Percentiles rank a stretch among this genome's conserved stretches.
These are phyloP conservation scores for Puccinia brachypodii DNA, from an alignment of 1,284 basidiomycete species.

Conservation along the genomic window DNA sequence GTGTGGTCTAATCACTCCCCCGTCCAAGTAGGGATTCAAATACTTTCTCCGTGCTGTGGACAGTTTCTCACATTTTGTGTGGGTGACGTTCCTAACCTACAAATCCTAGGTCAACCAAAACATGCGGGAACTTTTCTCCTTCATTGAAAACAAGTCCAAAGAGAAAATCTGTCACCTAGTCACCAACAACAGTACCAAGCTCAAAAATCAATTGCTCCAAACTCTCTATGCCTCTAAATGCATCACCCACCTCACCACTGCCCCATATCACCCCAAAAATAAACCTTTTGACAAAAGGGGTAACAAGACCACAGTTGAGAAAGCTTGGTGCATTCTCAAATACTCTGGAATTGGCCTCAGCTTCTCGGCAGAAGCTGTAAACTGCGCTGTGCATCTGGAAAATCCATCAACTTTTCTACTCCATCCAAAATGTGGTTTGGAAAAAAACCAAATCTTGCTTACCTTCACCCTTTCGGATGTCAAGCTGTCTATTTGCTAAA, in stretches of 20 bases:
- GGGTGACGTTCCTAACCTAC: background rate
- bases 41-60: constrained; percentile 1
- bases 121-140: background rate
- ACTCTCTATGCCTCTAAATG: background rate
- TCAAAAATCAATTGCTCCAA: background rate
- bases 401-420: constrained; percentile 4
- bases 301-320: constrained; percentile 17
- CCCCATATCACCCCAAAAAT: constrained; percentile 16
- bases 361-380: background rate
- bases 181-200: background rate
- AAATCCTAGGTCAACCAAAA: background rate
- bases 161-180: background rate
- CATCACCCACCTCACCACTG: background rate
- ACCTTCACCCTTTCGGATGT: constrained; percentile 6
- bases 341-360: background rate
- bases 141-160: background rate
- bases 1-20: background rate
- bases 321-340: background rate
- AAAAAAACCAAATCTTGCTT: background rate
- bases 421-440: background rate
- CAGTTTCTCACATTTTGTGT: background rate
- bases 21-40: background rate
- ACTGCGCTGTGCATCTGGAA: background rate
- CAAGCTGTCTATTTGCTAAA: constrained; percentile 1
- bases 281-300: background rate